Evolutionary conservation across 768 basidiomycete genomes (phyloP).

Genomic region (Chlorophyllum brunneum): DNA sequence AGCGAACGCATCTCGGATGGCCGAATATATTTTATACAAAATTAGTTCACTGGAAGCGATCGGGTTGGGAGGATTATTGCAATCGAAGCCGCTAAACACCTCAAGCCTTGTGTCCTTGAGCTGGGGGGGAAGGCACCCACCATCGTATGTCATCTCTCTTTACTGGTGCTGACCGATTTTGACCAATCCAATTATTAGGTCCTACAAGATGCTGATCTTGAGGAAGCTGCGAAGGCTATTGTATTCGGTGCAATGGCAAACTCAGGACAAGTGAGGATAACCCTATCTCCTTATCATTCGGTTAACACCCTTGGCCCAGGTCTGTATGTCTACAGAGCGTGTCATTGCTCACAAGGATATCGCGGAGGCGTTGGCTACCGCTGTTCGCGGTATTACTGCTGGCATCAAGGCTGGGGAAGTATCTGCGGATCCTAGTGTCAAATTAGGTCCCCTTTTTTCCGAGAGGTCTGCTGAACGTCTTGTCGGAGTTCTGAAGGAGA

Average conservation of each 20-base stretch:
- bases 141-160: constrained; percentile 31
- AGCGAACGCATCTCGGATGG: constrained; percentile 10
- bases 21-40: not conserved
- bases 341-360: constrained; percentile 46
- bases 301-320: constrained; percentile 19
- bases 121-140: constrained; percentile 53
- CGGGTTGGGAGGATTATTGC: constrained; percentile 51
- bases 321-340: constrained; percentile 58
- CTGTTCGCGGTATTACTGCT: constrained; percentile 28
- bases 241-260: constrained; percentile 39
- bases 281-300: no score
- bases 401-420: constrained; percentile 38
- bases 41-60: constrained; percentile 54
- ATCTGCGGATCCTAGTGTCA: constrained; percentile 21
- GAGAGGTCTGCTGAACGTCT: constrained; percentile 43
- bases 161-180: not conserved
- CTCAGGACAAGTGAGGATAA: constrained; percentile 35
- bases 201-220: constrained; percentile 48
- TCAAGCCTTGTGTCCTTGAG: constrained; percentile 54
- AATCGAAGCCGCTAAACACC: constrained; percentile 47
- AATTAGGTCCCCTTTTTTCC: constrained; percentile 39
- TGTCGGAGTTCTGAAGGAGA: constrained; percentile 39
- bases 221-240: constrained; percentile 48
- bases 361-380: constrained; percentile 30
- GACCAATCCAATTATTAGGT: constrained; percentile 28